phyloP scores from a whole-genome alignment of 1,139 yeast genomes.

The Saccharomyces hybrid region DNA sequence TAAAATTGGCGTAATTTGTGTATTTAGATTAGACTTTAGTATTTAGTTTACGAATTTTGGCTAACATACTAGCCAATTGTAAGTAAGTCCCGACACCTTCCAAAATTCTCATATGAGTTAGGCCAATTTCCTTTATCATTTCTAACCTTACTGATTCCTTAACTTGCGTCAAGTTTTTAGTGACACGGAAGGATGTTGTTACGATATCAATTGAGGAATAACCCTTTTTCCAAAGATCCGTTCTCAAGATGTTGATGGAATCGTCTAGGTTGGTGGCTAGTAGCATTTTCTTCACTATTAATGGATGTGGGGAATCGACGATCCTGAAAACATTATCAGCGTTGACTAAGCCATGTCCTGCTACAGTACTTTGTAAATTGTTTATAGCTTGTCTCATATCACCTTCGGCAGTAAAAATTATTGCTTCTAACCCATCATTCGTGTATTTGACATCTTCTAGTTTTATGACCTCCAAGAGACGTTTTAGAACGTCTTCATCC shows the following conservation, averaged over 20 bases:
- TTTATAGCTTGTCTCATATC: slow-evolving; percentile 98
- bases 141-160: slow-evolving; percentile 64
- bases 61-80: slow-evolving; percentile 77
- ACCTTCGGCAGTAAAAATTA: slow-evolving; percentile 95
- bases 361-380: slow-evolving; percentile 85
- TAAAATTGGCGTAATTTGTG: slow-evolving; percentile 40
- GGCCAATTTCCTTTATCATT: slow-evolving; percentile 77
- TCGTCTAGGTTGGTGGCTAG: slow-evolving; percentile 55
- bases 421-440: slow-evolving; percentile 87
- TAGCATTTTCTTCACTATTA: slow-evolving; percentile 71
- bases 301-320: slow-evolving; percentile 95
- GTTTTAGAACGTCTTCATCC: slow-evolving; percentile 75
- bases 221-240: slow-evolving; percentile 74
- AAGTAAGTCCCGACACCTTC: slow-evolving; percentile 88
- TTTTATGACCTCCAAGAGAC: slow-evolving; percentile 65
- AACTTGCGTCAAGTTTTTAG: slow-evolving; percentile 63
- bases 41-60: slow-evolving; percentile 40
- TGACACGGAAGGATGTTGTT: slow-evolving; percentile 81
- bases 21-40: slow-evolving; percentile 31
- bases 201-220: slow-evolving; percentile 91
- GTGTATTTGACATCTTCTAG: slow-evolving; percentile 69
- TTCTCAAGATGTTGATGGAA: slow-evolving; percentile 58
- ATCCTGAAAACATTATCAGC: slow-evolving; percentile 89
- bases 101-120: slow-evolving; percentile 80
- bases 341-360: slow-evolving; percentile 86